A percentile compares a stretch with the other conserved stretches of the same genome.
Evolutionary conservation across 2,329 filamentous ascomycete genomes (phyloP).

Genomic region (Tolypocladium ovalisporum): DNA sequence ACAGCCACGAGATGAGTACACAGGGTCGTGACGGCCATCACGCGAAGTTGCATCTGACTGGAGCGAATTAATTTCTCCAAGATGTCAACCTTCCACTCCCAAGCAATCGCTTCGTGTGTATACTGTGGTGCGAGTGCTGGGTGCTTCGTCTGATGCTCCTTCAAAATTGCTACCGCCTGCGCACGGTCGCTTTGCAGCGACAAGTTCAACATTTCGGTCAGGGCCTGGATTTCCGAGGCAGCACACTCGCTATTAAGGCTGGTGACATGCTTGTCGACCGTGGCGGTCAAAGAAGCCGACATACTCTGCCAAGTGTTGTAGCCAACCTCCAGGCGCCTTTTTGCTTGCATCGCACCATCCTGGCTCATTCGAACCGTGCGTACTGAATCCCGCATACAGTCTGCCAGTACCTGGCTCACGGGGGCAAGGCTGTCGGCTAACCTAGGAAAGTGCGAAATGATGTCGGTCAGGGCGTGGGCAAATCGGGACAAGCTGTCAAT

Average conservation of each 20-base stretch:
- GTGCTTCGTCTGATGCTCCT: constrained; percentile 13
- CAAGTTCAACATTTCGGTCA: constrained; percentile 33
- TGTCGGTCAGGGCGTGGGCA: constrained; percentile 24
- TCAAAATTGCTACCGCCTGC: constrained; percentile 19
- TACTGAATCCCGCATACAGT: constrained; percentile 19
- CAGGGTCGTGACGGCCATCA: constrained; percentile 67
- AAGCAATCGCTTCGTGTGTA: constrained; percentile 39
- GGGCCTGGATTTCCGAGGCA: constrained; percentile 22
- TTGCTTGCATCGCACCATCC: constrained; percentile 12
- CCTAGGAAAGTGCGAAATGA: constrained; percentile 35
- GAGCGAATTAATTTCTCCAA: constrained; percentile 66
- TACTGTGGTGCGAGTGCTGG: constrained; percentile 27
- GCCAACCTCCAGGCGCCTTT: constrained; percentile 25
- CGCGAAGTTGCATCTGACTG: constrained; percentile 82
- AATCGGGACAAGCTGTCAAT: constrained; percentile 31
- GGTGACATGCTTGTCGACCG: constrained; percentile 46
- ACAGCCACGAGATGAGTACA: constrained; percentile 57
- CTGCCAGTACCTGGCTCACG: constrained; percentile 23
- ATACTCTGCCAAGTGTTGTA: constrained; percentile 32
- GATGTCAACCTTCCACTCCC: constrained; percentile 59
- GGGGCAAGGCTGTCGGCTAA: constrained; percentile 31
- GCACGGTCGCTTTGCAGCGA: constrained; percentile 26
- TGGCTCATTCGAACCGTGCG: constrained; percentile 10
- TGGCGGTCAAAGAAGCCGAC: constrained; percentile 28
- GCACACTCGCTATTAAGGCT: constrained; percentile 36